Conservation (phyloP, 352 stramenopile genomes). For the Thraustochytrium striatum region DNA sequence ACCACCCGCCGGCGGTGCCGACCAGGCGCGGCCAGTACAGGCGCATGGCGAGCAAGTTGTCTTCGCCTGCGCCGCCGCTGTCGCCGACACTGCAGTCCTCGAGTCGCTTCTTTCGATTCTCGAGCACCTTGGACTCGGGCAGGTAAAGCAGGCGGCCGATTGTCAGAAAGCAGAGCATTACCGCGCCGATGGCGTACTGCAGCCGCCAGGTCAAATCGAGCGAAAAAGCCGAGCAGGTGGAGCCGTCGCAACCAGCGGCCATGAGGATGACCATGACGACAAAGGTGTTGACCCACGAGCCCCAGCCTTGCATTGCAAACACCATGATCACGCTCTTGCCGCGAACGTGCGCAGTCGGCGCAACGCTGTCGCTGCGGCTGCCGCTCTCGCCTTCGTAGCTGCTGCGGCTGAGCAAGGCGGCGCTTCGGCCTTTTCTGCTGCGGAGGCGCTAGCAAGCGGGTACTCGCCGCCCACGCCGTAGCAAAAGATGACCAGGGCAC, state of each 20-base stretch:
- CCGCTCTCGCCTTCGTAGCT: too few relatives aligned
- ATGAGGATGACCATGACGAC: conserved; percentile 25
- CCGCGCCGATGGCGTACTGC: conserved; percentile 59
- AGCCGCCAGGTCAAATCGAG: conserved; percentile 56
- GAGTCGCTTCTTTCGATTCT: neutral
- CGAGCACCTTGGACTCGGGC: conserved; percentile 62
- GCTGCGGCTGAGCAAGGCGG: too few relatives aligned
- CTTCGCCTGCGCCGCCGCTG: neutral
- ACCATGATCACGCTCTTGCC: conserved; percentile 61
- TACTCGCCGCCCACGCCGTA: conserved; percentile 47
- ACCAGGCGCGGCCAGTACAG: conserved; percentile 62
- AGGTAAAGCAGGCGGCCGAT: conserved; percentile 57
- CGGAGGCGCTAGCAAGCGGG: conserved; percentile 26
- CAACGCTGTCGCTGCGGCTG: neutral
- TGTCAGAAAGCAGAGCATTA: conserved; percentile 58
- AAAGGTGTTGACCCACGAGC: conserved; percentile 49
- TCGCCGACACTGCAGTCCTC: neutral
- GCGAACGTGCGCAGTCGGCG: conserved; percentile 7
- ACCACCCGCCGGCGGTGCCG: conserved; percentile 58
- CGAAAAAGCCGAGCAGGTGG: neutral
- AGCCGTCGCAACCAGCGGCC: neutral
- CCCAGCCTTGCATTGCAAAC: conserved; percentile 63
- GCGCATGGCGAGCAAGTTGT: conserved; percentile 47
- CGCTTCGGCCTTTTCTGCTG: conserved; percentile 17
- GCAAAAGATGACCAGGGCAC: conserved; percentile 32